phyloP scores from a whole-genome alignment of 306 rosid genomes.

The Vigna mungo region DNA sequence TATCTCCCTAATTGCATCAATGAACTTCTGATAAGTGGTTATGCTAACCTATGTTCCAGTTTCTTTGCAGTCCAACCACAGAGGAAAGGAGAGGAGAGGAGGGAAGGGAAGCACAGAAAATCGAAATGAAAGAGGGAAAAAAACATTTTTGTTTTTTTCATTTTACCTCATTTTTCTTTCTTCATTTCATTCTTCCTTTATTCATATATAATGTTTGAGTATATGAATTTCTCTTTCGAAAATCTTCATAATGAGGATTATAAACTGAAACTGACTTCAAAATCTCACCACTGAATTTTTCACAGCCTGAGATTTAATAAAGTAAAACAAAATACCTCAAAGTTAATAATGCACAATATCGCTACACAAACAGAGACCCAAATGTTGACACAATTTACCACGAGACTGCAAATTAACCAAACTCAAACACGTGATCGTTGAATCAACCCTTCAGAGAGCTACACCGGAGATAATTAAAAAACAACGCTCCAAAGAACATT shows the following conservation, averaged over 20 bases:
- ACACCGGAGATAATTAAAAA: not conserved
- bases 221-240: not conserved
- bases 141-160: not conserved
- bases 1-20: constrained; percentile 2
- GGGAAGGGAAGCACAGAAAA: not conserved
- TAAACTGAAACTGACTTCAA: constrained; percentile 10
- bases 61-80: not conserved
- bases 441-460: constrained; percentile 14
- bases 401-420: constrained; percentile 2
- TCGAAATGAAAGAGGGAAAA: not conserved
- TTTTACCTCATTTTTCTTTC: not conserved
- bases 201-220: not conserved
- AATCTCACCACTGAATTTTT: not conserved
- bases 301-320: not conserved
- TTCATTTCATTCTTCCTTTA: not conserved
- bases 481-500: not conserved
- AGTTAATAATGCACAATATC: not conserved
- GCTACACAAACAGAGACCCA: constrained; percentile 11
- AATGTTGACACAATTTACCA: not conserved
- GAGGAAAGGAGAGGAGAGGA: not conserved
- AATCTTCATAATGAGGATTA: not conserved
- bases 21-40: not conserved
- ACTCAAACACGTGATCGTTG: constrained; percentile 20
- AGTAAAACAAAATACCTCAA: not conserved
- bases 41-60: not conserved